Percentiles rank a stretch among this genome's conserved stretches.
Conservation (phyloP, 192 early-diverging fungal genomes). For the Coemansia guatemalensis region DNA sequence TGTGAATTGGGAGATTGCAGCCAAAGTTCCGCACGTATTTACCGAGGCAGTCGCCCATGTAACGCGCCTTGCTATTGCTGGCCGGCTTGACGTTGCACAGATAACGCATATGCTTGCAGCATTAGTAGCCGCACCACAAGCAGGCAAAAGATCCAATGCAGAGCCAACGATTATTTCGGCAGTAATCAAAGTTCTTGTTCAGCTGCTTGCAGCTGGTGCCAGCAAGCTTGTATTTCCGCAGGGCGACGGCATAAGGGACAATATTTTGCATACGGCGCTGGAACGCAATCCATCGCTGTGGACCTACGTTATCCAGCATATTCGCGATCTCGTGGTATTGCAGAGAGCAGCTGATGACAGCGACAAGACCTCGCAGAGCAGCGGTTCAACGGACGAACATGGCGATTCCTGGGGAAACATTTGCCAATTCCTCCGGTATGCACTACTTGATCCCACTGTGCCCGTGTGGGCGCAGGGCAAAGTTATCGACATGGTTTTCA, state of each 20-base stretch:
- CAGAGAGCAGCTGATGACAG: background rate
- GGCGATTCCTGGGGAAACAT: conserved; percentile 1
- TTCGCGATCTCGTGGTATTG: background rate
- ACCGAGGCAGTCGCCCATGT: conserved; percentile 10
- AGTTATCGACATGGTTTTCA: conserved; percentile 10
- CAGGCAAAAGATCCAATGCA: background rate
- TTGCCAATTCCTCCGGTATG: conserved; percentile 13
- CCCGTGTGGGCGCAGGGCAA: conserved; percentile 31
- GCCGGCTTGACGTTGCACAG: conserved; percentile 17
- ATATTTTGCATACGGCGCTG: conserved; percentile 18
- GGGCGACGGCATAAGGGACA: conserved; percentile 10
- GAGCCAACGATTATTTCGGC: conserved; percentile 8
- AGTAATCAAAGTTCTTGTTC: conserved; percentile 14
- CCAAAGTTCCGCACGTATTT: conserved; percentile 31
- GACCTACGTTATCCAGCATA: conserved; percentile 5
- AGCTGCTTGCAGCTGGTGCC: conserved; percentile 19
- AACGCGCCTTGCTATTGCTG: conserved; percentile 10
- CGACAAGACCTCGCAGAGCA: background rate
- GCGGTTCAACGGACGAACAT: background rate
- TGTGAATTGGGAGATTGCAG: conserved; percentile 21
- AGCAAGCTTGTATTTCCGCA: conserved; percentile 7
- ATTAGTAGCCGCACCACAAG: conserved; percentile 16
- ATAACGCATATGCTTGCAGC: conserved; percentile 11
- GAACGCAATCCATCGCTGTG: conserved; percentile 25
- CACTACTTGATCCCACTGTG: conserved; percentile 23